Evolutionary conservation across 2,329 filamentous ascomycete species (phyloP).

Genomic region (Epichloe gansuensis): DNA sequence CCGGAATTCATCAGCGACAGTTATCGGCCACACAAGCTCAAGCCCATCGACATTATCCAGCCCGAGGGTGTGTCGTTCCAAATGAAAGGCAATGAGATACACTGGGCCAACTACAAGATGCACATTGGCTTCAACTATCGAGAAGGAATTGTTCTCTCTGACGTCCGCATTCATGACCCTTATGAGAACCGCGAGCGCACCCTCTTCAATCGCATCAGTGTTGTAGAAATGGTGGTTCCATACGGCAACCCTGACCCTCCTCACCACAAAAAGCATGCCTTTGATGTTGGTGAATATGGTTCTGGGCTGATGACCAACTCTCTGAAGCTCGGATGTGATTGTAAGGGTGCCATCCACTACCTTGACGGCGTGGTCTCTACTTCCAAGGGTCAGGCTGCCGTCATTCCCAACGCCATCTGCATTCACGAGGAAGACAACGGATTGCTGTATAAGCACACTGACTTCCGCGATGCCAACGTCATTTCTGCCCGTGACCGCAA

Average conservation of each 20-base stretch:
- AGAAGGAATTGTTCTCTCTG: constrained; percentile 58
- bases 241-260: constrained; percentile 52
- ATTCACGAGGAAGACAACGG: constrained; percentile 33
- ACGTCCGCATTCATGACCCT: constrained; percentile 49
- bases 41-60: constrained; percentile 27
- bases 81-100: constrained; percentile 34
- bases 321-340: constrained; percentile 47
- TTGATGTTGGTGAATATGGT: constrained; percentile 56
- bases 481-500: constrained; percentile 45
- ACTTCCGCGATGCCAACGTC: constrained; percentile 45
- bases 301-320: constrained; percentile 55
- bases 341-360: constrained; percentile 45
- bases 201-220: constrained; percentile 53
- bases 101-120: constrained; percentile 57
- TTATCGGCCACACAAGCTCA: constrained; percentile 23
- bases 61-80: constrained; percentile 29
- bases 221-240: constrained; percentile 60
- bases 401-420: constrained; percentile 43
- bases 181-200: constrained; percentile 31
- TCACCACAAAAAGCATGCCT: constrained; percentile 54
- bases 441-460: constrained; percentile 52
- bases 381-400: constrained; percentile 42
- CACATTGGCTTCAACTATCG: constrained; percentile 60
- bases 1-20: constrained; percentile 21
- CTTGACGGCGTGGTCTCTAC: constrained; percentile 25